Evolutionary conservation across 2,329 filamentous ascomycete species (phyloP), one percentile per base, ranked within the genome.

Genomic region (Fusarium setosum): DNA sequence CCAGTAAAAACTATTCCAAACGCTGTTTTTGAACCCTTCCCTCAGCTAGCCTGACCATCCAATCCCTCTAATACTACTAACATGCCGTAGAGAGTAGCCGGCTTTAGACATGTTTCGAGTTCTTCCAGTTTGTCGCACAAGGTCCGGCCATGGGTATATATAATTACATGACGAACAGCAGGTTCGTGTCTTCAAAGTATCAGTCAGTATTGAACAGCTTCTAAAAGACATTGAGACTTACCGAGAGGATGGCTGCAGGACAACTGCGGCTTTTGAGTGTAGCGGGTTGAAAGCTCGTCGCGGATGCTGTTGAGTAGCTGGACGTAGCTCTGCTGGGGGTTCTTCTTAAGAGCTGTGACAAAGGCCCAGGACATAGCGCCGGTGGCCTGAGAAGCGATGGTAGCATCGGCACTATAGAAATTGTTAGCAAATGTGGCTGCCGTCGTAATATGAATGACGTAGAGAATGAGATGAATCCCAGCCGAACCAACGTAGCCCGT

Each of bases 331-430:
- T 99, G 96, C 75, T 97, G 94, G 0, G 95, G 94, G 77, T 98
- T 97, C 86, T 97, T 97, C 83, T 93, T 95, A 69, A 99, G 86
- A 40, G 94, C 91, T 6, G 85, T 91, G 76, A 99, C 94, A 77
- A 99, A 99, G 10, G 96, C 96, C 90, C 92, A 98, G 2, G 94
- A 97, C 96, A 99, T 98, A 75, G 96, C 96, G 51, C 96, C 96
- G 0, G 96, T 98, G 24, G 96, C 95, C 80, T 97, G 88, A 50
- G 94, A 91, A 32, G 86, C 89, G 72, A 98, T 97, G 18, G 89
- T 92, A n/a, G 95, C 94, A 77, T 99, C 96, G 79, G 93, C 92
- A 67, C 94, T 97, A 72, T 47, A 44, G 54, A 18, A 4, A 15
- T 41, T 21, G 65, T 72, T 62, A 73, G 69, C 55, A 29, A 38